Evolutionary conservation across 208 protist genomes (phyloP).

Genomic region (Leishmania arabica): DNA sequence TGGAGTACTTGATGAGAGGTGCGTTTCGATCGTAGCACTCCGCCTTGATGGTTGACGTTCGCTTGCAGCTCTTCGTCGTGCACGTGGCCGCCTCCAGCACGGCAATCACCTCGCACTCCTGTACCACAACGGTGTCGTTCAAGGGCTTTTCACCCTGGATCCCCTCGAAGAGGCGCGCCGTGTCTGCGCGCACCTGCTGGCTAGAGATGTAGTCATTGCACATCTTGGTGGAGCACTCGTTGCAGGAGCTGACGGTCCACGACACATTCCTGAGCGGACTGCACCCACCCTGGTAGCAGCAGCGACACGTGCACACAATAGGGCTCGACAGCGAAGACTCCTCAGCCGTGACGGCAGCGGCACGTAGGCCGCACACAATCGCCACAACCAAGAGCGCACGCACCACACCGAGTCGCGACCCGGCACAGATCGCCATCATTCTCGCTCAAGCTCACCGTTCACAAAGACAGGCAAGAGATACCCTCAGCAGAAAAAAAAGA

Average conservation of each 20-base stretch:
- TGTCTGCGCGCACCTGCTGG: constrained; percentile 52
- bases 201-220: constrained; percentile 68
- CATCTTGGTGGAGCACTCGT: constrained; percentile 50
- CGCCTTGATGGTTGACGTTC: constrained; percentile 71
- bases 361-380: neutral
- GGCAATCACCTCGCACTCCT: constrained; percentile 74
- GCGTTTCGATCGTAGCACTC: constrained; percentile 78
- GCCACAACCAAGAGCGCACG: neutral
- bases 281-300: constrained; percentile 81
- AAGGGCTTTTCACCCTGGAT: constrained; percentile 49
- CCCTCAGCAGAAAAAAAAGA: neutral
- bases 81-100: constrained; percentile 74
- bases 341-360: neutral
- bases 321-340: constrained; percentile 16
- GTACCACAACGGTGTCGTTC: constrained; percentile 29
- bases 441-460: too few species aligned
- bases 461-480: neutral
- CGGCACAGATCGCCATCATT: neutral
- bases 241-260: constrained; percentile 52
- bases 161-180: constrained; percentile 68
- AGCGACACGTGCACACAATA: constrained; percentile 75
- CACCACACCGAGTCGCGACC: neutral
- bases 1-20: constrained; percentile 70
- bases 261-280: constrained; percentile 51
- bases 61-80: constrained; percentile 52